Evolutionary conservation across 192 early-diverging fungal species (phyloP), one percentile per base, ranked within the genome.

Genomic region (Funneliformis geosporum): DNA sequence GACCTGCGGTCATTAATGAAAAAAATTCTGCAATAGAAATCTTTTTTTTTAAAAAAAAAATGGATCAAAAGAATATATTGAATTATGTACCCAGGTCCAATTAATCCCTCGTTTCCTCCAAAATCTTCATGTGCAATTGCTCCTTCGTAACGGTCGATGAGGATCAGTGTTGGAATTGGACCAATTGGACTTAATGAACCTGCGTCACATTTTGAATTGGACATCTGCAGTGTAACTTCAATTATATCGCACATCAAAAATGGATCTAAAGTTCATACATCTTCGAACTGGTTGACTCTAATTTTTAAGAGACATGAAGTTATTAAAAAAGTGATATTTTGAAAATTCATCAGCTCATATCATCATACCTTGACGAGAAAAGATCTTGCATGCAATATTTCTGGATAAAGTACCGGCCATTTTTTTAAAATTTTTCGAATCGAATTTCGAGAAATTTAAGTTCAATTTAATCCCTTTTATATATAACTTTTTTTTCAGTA

Each of bases 191-290:
- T n/a, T n/a, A n/a, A n/a, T n/a, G n/a, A n/a, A n/a, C n/a, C n/a
- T n/a, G n/a, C n/a, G n/a, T n/a, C n/a, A n/a, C n/a, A n/a, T n/a
- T n/a, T n/a, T n/a, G n/a, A n/a, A n/a, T n/a, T n/a, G 92, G 92
- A 46, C 89, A 89, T 1, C 88, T 16, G 75, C 83, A n/a, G 55
- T 11, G 65, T 33, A 42, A 88, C 82, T 61, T 72, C 75, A 68
- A 88, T 87, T 64, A 89, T 85, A 82, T 98, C 96, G 43, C 97
- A 89, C 91, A 97, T 92, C 44, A 97, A 85, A 86, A 98, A 97
- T 6, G 96, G 96, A 80, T 98, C 96, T 55, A 95, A 88, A 70
- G 93, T 86, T 10, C 85, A 98, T 91, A 8, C 88, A 86, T 8
- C 96, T 89, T 46, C 93, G 92, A 21, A 98, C 95, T 67, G 87